Evolutionary conservation across 1,284 basidiomycete genomes (phyloP).

Genomic region (Leccinum subatratum): DNA sequence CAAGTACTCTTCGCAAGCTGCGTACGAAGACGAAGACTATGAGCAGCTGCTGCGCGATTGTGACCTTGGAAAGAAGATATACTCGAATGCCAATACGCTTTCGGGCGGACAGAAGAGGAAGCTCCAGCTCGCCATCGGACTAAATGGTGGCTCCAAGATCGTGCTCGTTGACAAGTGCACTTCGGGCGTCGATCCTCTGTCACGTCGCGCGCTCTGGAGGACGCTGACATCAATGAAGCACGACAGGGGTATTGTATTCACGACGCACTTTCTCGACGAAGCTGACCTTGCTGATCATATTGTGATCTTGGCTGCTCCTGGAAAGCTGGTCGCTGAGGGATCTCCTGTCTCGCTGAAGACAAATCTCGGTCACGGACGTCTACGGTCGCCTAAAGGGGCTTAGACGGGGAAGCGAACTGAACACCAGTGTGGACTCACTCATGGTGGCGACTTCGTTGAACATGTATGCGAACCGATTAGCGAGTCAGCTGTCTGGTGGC

Average conservation of each 20-base stretch:
- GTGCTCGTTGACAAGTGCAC: slow-evolving; percentile 76
- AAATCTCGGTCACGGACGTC: slow-evolving; percentile 65
- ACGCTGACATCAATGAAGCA: slow-evolving; percentile 64
- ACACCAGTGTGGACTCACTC: slow-evolving; percentile 52
- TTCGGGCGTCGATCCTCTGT: slow-evolving; percentile 76
- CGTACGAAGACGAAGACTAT: slow-evolving; percentile 39
- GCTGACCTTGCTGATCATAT: slow-evolving; percentile 76
- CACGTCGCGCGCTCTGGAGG: slow-evolving; percentile 72
- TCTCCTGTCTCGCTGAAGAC: slow-evolving; percentile 71
- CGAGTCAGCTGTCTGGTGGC: slow-evolving; percentile 71
- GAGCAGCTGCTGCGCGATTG: slow-evolving; percentile 65
- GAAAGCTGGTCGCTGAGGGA: slow-evolving; percentile 68
- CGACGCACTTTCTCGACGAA: slow-evolving; percentile 77
- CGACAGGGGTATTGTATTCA: slow-evolving; percentile 62
- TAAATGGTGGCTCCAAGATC: slow-evolving; percentile 71
- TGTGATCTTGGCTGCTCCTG: slow-evolving; percentile 70
- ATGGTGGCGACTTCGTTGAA: slow-evolving; percentile 58
- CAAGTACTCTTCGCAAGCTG: slow-evolving; percentile 55
- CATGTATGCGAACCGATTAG: slow-evolving; percentile 64
- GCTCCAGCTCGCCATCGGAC: slow-evolving; percentile 71
- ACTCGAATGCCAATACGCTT: slow-evolving; percentile 60
- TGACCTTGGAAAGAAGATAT: slow-evolving; percentile 64
- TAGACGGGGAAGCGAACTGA: slow-evolving; percentile 42
- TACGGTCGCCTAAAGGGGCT: slow-evolving; percentile 72
- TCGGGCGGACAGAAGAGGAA: slow-evolving; percentile 81